Evolutionary conservation across 768 basidiomycete genomes (phyloP).

Genomic region (Russula griseocarnosa): DNA sequence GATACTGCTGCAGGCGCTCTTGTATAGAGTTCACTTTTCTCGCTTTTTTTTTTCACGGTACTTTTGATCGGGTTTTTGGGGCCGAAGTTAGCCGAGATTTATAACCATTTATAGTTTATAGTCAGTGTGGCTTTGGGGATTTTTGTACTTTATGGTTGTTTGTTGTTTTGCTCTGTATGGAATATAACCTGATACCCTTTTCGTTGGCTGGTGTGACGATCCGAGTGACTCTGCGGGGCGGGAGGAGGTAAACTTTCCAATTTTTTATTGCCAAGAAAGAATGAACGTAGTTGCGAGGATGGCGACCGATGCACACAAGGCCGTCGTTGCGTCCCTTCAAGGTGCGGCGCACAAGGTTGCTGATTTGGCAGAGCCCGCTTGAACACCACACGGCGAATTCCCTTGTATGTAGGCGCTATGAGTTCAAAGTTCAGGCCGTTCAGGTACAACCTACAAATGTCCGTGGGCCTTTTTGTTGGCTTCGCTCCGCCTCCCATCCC

Average conservation of each 20-base stretch:
- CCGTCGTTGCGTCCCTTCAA: too few species aligned
- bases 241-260: too few species aligned
- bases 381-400: neutral
- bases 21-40: neutral
- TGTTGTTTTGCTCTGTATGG: neutral
- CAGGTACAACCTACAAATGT: neutral
- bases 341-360: neutral
- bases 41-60: neutral
- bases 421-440: too few species aligned
- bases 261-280: too few species aligned
- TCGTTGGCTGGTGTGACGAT: neutral
- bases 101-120: neutral
- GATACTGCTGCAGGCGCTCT: neutral
- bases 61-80: neutral
- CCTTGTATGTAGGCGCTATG: neutral
- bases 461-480: neutral
- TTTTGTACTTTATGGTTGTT: neutral
- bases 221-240: neutral
- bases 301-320: too few species aligned
- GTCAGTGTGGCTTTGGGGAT: neutral
- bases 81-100: neutral
- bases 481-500: neutral
- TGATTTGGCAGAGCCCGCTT: neutral
- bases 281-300: too few species aligned
- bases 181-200: neutral